Evolutionary conservation across 306 rosid genomes (phyloP).

Genomic region (Prunus mira): DNA sequence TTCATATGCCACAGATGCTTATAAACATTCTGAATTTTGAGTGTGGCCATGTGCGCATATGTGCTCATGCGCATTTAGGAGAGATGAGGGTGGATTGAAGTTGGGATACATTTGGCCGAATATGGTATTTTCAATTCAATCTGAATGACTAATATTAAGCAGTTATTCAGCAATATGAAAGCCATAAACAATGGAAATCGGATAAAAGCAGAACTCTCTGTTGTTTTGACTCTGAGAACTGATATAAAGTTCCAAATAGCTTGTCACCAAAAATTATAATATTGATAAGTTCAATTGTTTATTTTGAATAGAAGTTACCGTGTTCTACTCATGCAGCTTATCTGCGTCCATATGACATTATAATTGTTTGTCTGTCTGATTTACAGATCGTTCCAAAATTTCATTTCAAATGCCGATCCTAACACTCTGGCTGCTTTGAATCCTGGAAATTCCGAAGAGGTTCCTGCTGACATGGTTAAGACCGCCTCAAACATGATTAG

Average conservation of each 20-base stretch:
- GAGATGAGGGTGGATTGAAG: not conserved
- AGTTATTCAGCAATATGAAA: not conserved
- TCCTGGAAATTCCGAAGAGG: slow-evolving; percentile 53
- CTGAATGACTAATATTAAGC: not conserved
- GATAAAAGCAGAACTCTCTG: not conserved
- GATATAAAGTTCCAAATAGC: not conserved
- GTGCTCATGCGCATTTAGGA: not conserved
- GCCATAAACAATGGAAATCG: not conserved
- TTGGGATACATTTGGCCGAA: not conserved
- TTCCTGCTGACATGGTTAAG: slow-evolving; percentile 78
- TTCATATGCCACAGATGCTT: not conserved
- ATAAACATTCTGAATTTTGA: not conserved
- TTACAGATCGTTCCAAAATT: slow-evolving; percentile 77
- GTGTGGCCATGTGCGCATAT: not conserved
- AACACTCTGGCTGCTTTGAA: slow-evolving; percentile 63
- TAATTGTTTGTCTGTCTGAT: slow-evolving; percentile 10
- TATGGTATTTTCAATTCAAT: not conserved
- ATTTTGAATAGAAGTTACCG: not conserved
- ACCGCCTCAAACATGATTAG: slow-evolving; percentile 73
- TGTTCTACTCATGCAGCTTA: not conserved
- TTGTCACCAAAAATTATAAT: not conserved
- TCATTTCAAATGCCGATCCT: slow-evolving; percentile 71
- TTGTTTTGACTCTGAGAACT: not conserved
- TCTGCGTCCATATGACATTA: slow-evolving; percentile 5
- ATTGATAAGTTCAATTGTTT: not conserved